Evolutionary conservation across 352 stramenopile genomes (phyloP).

Genomic region (Phytophthora lateralis): DNA sequence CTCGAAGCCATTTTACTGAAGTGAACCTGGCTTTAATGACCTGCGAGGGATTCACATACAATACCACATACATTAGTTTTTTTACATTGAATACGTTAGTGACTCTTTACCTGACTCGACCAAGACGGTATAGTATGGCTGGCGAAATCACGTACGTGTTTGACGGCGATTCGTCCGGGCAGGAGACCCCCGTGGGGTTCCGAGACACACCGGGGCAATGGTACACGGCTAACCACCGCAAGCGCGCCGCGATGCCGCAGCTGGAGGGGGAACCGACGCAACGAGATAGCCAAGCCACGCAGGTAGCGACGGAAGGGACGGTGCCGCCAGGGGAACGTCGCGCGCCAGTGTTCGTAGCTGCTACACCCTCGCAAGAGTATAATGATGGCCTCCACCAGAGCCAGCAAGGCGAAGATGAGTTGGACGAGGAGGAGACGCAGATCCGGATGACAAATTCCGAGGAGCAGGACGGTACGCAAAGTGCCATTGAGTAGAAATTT

Average conservation of each 20-base stretch:
- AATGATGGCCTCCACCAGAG: conserved; percentile 1
- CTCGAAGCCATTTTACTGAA: conserved; percentile 22
- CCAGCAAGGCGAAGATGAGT: conserved; percentile 27
- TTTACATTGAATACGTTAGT: background rate
- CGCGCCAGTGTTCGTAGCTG: conserved; percentile 57
- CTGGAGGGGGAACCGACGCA: conserved; percentile 51
- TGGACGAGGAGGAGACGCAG: conserved; percentile 85
- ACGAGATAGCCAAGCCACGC: conserved; percentile 45
- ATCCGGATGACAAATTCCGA: conserved; percentile 80
- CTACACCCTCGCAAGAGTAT: conserved; percentile 25
- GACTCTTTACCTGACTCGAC: background rate
- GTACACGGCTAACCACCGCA: conserved; percentile 38
- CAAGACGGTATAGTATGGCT: background rate
- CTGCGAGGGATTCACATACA: no score
- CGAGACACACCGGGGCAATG: conserved; percentile 53
- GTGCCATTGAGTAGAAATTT: background rate
- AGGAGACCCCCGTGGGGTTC: conserved; percentile 68
- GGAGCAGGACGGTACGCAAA: conserved; percentile 48
- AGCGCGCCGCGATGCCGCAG: conserved; percentile 37
- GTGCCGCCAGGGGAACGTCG: conserved; percentile 3
- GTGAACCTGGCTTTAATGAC: background rate
- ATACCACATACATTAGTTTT: background rate
- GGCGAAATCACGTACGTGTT: conserved; percentile 30
- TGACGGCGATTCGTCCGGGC: conserved; percentile 40
- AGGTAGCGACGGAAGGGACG: conserved; percentile 31